phyloP scores from a whole-genome alignment of 1,139 yeast species.

The Eremothecium gossypii region DNA sequence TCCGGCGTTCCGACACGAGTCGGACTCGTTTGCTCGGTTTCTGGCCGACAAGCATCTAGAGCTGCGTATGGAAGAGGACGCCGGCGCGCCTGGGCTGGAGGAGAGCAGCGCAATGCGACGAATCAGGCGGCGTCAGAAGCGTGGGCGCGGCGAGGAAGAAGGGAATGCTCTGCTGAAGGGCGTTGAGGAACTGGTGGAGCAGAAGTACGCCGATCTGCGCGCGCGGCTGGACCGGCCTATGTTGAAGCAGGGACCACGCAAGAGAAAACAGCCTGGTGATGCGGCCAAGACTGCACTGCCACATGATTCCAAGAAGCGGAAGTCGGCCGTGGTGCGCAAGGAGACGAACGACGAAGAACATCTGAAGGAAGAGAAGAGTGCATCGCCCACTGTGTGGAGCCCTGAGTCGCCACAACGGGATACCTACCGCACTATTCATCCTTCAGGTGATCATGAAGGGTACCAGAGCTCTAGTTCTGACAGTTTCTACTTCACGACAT shows the following conservation, averaged over 20 bases:
- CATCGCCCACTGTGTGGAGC: neutral
- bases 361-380: conserved; percentile 1
- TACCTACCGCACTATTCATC: conserved; percentile 1
- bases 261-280: neutral
- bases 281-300: neutral
- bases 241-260: neutral
- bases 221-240: conserved; percentile 4
- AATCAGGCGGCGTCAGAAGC: conserved; percentile 20
- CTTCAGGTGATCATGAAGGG: neutral
- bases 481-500: conserved; percentile 24
- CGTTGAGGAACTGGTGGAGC: conserved; percentile 13
- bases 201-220: conserved; percentile 10
- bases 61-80: conserved; percentile 6
- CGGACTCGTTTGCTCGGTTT: conserved; percentile 25
- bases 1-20: conserved; percentile 24
- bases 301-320: neutral
- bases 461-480: conserved; percentile 11
- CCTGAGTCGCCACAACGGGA: neutral
- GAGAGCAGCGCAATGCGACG: conserved; percentile 10
- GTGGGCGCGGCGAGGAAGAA: conserved; percentile 8
- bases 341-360: conserved; percentile 7
- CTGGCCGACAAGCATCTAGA: conserved; percentile 17
- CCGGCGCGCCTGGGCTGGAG: conserved; percentile 5
- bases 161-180: conserved; percentile 7
- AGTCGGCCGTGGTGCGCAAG: conserved; percentile 3